Base-by-base conservation (phyloP, 345 rosid species). In the Eutrema heterophyllum region DNA sequence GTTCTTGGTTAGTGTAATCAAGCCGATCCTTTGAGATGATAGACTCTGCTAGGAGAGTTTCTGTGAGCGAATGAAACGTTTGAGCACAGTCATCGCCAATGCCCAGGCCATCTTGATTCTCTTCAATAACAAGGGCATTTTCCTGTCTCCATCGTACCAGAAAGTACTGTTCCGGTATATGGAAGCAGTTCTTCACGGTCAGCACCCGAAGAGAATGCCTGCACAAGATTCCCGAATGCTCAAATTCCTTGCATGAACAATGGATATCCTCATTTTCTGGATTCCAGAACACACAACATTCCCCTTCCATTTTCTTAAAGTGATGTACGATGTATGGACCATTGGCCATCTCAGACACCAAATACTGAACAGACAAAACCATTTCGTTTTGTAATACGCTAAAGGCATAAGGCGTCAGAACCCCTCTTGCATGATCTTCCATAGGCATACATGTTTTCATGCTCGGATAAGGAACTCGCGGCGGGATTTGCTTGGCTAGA, bases 181-280 rank as follows among this genome's bases (percentile, higher is more conserved):
- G 86, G 66, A 91, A 94, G 75, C 76, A 91, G 80, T 94, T 91
- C 81, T 89, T 94, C 73, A 84, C 78, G 1, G 71, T 29, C 26
- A 94, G 82, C 7, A 89, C 91, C 40, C 98, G 84, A 49, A 94
- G 83, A 51, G 86, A 80, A 67, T 94, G 98, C 82, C 98, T 78
- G 76, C 98, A 91, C 53, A 94, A 57, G 64, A 88, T 81, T 78
- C 96, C 96, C 0, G 96, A 84, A 62, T 83, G 90, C 75, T 91
- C 95, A 62, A 94, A 91, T 78, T 88, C 97, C 86, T 94, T 94
- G 75, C 97, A 94, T 0, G 98, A 91, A 78, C 98, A 94, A 53
- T 81, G 91, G 54, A 94, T 81, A 68, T 88, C 91, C 71, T 91
- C 97, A 32, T 86, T 92, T 67, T 85, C 90, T 4, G 86, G 83